phyloP scores from a whole-genome alignment of 345 rosid genomes.

The Mallotus nudiflorus region DNA sequence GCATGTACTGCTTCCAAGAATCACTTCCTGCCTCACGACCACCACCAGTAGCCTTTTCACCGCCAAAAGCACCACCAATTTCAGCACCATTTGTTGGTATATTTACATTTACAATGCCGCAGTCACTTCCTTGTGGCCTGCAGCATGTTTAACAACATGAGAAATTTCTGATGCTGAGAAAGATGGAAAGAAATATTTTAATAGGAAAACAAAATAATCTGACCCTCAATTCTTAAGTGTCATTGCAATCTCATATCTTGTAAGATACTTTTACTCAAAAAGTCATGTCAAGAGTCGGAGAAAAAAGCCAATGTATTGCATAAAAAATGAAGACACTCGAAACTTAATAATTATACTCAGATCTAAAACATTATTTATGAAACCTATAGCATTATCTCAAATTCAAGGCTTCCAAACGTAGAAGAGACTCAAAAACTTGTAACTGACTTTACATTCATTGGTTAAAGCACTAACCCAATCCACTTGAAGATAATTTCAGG shows the following conservation, averaged over 20 bases:
- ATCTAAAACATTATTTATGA: neutral
- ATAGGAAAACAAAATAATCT: neutral
- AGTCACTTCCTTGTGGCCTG: slow-evolving; percentile 94
- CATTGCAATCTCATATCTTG: neutral
- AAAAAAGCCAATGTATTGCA: no score
- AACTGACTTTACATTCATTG: neutral
- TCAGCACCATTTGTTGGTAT: slow-evolving; percentile 99
- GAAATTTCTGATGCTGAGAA: neutral
- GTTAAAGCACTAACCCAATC: slow-evolving; percentile 60
- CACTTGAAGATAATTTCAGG: slow-evolving; percentile 83
- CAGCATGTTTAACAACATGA: slow-evolving; percentile 5
- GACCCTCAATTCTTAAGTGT: neutral
- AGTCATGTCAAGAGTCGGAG: neutral
- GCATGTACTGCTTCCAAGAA: slow-evolving; percentile 99
- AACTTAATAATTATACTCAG: neutral
- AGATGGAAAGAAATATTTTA: neutral
- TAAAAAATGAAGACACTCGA: no score
- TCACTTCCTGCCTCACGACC: slow-evolving; percentile 99
- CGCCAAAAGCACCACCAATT: slow-evolving; percentile 97
- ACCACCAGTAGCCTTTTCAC: slow-evolving; percentile 94
- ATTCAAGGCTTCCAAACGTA: neutral
- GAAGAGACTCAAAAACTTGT: neutral
- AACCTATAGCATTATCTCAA: neutral
- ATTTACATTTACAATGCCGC: slow-evolving; percentile 93
- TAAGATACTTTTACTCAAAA: neutral